phyloP scores from a whole-genome alignment of 2,329 filamentous ascomycete species.

The Cladorrhinum sp. region DNA sequence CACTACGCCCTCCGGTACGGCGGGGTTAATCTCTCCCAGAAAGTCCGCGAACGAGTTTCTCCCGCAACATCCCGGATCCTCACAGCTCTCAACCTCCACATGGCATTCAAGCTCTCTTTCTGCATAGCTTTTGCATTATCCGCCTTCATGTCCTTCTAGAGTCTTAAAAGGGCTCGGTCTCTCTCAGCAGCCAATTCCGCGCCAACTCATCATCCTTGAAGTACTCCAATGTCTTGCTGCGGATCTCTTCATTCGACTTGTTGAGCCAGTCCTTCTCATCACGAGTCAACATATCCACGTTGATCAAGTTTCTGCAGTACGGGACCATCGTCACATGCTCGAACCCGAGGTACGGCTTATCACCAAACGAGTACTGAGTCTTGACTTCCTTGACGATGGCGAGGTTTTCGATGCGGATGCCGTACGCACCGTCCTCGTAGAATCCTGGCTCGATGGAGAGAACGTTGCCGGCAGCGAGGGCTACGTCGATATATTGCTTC shows the following conservation, averaged over 20 bases:
- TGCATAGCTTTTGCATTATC: slow-evolving; percentile 70
- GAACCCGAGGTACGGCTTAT: slow-evolving; percentile 91
- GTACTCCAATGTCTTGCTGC: slow-evolving; percentile 73
- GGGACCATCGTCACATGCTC: slow-evolving; percentile 98
- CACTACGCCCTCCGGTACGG: slow-evolving; percentile 40
- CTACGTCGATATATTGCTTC: slow-evolving; percentile 85
- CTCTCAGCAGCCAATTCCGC: slow-evolving; percentile 77
- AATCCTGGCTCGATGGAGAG: slow-evolving; percentile 95
- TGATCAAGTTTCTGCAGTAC: slow-evolving; percentile 85
- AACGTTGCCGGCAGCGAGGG: slow-evolving; percentile 87
- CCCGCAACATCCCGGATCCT: slow-evolving; percentile 39
- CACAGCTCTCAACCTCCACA: slow-evolving; percentile 53
- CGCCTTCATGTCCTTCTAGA: slow-evolving; percentile 53
- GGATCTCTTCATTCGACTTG: slow-evolving; percentile 75
- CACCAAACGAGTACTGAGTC: slow-evolving; percentile 83
- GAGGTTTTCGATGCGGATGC: slow-evolving; percentile 95
- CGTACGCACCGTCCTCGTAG: slow-evolving; percentile 93
- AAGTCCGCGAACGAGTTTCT: slow-evolving; percentile 36
- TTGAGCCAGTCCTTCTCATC: slow-evolving; percentile 85
- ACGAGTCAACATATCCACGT: slow-evolving; percentile 66
- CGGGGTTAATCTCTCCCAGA: slow-evolving; percentile 38
- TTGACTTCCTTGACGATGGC: slow-evolving; percentile 86
- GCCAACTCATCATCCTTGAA: slow-evolving; percentile 72
- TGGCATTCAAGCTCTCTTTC: slow-evolving; percentile 67
- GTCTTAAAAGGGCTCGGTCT: slow-evolving; percentile 64